Base-by-base conservation (phyloP, 1,139 yeast genomes). In the Sugiyamaella xylanicola region DNA sequence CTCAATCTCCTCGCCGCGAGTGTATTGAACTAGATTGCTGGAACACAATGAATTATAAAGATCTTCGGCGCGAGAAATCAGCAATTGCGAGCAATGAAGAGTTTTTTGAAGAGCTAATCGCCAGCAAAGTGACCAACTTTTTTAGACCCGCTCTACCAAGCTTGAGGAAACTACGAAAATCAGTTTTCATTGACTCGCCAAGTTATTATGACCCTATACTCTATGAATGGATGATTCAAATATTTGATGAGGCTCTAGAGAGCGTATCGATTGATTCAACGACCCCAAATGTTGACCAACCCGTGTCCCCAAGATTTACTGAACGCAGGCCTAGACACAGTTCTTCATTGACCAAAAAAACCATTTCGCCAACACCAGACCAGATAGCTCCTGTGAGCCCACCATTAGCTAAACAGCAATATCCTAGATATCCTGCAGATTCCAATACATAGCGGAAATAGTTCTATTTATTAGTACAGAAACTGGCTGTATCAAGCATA, bases 81-180 rank as follows among this genome's bases (percentile, higher is more conserved):
- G 56, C 56, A 13, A 45, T 54, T 22, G 56, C 54, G n/a, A 44
- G 43, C 25, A 49, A 49, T 29, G 53, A 54, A 17, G 56, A 54
- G 35, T 49, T 54, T 27, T 54, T 54, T 29, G 51, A 49, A 37
- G 56, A 54, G 41, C 15, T 54, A 11, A 39, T 44, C 41, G 15
- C 13, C 21, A 25, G 47, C 3, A 49, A 41, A 15, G 40, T 45
- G 15, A 48, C 56, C 2, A 46, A 40, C 5, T 49, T 49, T 21
- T 54, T 54, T 44, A 17, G 36, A 16, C 56, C 56, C n/a, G 44
- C 53, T 4, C n/a, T 49, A 19, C 43, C 52, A 3, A 44, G 21
- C 13, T 35, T 54, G 2, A 46, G 53, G 16, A 43, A 49, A 17
- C 48, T 54, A 16, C 41, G 56, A 3, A 17, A 39, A 4, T 41